These are phyloP conservation scores for Trichoderma gracile DNA, from an alignment of 2,329 filamentous ascomycete species.

Conservation along the genomic window DNA sequence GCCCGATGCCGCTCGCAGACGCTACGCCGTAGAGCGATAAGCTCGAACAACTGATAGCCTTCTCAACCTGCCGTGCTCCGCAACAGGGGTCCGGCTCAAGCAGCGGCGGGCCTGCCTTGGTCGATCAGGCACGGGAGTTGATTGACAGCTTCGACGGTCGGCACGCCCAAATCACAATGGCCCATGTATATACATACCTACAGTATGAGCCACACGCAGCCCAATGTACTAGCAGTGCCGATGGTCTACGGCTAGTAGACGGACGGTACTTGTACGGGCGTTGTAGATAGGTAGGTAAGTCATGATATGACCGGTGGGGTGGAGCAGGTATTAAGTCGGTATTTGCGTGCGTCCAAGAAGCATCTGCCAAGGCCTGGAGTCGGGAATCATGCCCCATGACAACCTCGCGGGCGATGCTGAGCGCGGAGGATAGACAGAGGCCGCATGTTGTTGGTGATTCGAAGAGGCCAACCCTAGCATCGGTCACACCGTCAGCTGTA, in stretches of 20 bases:
- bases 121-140: conserved; percentile 17
- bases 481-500: not conserved
- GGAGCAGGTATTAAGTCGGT: too few relatives aligned
- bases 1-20: conserved; percentile 13
- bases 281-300: too few relatives aligned
- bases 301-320: too few relatives aligned
- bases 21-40: conserved; percentile 12
- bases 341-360: not conserved
- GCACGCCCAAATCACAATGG: too few relatives aligned
- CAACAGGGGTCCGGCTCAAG: not conserved
- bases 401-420: not conserved
- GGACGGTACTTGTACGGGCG: not conserved
- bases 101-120: conserved; percentile 10
- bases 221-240: not conserved
- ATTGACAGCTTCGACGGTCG: not conserved
- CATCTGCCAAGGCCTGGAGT: not conserved
- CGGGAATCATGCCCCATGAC: not conserved
- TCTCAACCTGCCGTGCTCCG: conserved; percentile 6
- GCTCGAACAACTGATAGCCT: not conserved
- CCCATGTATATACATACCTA: too few relatives aligned
- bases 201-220: too few relatives aligned
- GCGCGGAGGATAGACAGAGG: not conserved
- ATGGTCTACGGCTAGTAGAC: not conserved
- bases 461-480: not conserved
- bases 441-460: not conserved